These are phyloP conservation scores for Chernovozyma aurita DNA, from an alignment of 1,139 yeast species.

Conservation along the genomic window DNA sequence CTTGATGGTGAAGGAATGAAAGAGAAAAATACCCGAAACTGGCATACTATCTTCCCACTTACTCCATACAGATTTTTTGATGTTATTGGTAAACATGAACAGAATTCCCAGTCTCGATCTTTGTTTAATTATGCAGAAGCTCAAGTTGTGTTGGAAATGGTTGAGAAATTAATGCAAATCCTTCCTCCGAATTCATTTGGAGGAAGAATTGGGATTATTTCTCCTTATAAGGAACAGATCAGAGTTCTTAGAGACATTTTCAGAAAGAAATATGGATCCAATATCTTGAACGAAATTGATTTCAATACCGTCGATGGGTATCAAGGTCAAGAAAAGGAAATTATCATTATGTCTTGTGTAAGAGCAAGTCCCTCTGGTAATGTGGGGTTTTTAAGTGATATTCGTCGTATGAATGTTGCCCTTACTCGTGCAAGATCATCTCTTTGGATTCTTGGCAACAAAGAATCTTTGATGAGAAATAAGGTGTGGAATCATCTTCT, in stretches of 20 bases:
- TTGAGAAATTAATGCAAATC: conserved; percentile 48
- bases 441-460: conserved; percentile 87
- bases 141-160: conserved; percentile 63
- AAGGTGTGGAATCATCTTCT: conserved; percentile 67
- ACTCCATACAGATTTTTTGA: conserved; percentile 81
- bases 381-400: conserved; percentile 86
- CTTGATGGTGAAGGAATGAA: conserved; percentile 74
- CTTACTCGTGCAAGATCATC: conserved; percentile 90
- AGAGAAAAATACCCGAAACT: conserved; percentile 53
- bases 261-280: conserved; percentile 53
- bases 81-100: conserved; percentile 59
- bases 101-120: conserved; percentile 62
- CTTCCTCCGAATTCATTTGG: conserved; percentile 52
- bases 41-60: conserved; percentile 60
- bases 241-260: conserved; percentile 54
- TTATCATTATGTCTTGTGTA: conserved; percentile 91
- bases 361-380: conserved; percentile 67
- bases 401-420: conserved; percentile 94
- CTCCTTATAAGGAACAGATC: conserved; percentile 93
- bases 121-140: conserved; percentile 71
- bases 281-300: conserved; percentile 64
- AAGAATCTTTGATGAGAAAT: conserved; percentile 55
- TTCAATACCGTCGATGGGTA: conserved; percentile 97
- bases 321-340: conserved; percentile 97
- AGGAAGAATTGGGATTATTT: conserved; percentile 83